Evolutionary conservation across 345 rosid species (phyloP).

Genomic region (Xanthoceras sorbifolium): DNA sequence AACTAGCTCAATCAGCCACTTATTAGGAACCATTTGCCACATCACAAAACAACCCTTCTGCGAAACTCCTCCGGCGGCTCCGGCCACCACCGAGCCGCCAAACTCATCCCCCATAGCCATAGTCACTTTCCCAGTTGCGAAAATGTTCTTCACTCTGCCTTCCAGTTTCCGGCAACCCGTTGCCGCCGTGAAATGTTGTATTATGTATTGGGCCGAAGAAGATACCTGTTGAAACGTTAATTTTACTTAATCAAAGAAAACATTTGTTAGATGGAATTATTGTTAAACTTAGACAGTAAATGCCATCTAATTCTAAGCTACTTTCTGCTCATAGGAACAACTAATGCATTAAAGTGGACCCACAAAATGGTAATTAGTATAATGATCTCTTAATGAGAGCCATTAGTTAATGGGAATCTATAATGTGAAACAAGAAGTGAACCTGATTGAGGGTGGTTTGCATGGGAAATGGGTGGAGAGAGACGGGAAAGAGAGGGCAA

Average conservation of each 20-base stretch:
- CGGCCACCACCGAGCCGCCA: conserved; percentile 42
- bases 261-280: too few relatives aligned
- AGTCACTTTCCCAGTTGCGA: conserved; percentile 76
- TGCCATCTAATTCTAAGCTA: too few relatives aligned
- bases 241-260: not conserved
- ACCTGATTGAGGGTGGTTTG: conserved; percentile 48
- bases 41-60: conserved; percentile 93
- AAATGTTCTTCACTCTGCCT: conserved; percentile 68
- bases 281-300: too few relatives aligned
- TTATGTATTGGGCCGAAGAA: conserved; percentile 91
- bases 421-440: not conserved
- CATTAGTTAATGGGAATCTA: too few relatives aligned
- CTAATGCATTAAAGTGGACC: too few relatives aligned
- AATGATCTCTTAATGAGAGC: too few relatives aligned
- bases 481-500: conserved; percentile 87
- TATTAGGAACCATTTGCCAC: conserved; percentile 98
- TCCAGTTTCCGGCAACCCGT: conserved; percentile 84
- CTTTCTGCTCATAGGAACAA: too few relatives aligned
- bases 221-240: conserved; percentile 52
- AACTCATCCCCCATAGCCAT: conserved; percentile 80
- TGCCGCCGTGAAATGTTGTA: conserved; percentile 93
- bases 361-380: too few relatives aligned
- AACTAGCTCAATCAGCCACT: conserved; percentile 89
- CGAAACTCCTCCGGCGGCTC: conserved; percentile 31
- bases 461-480: conserved; percentile 29